phyloP scores from a whole-genome alignment of 2,329 filamentous ascomycete species.

The Aspergillus puulaauensis region DNA sequence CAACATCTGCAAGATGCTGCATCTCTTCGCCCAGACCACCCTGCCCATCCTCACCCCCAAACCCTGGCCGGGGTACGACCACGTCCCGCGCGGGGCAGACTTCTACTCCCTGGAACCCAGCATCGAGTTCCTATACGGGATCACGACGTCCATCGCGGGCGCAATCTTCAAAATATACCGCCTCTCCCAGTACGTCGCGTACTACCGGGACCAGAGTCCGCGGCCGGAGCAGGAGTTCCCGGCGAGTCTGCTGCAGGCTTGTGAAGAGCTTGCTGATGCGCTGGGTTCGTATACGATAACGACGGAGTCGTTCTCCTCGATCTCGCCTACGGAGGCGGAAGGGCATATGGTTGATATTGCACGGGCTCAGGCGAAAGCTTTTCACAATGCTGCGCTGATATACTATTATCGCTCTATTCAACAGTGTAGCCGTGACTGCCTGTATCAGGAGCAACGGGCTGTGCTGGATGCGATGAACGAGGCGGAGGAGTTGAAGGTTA shows the following conservation, averaged over 20 bases:
- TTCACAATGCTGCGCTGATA: background rate
- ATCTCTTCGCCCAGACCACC: background rate
- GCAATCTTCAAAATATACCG: background rate
- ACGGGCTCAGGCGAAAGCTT: background rate
- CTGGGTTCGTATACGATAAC: background rate
- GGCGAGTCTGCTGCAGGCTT: background rate
- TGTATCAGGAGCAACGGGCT: background rate
- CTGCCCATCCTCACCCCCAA: background rate
- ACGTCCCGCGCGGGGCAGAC: background rate
- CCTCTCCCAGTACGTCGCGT: background rate
- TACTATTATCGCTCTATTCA: background rate
- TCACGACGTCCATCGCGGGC: constrained; percentile 9
- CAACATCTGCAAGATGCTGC: background rate
- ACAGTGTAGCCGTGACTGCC: background rate
- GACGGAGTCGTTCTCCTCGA: background rate
- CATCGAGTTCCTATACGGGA: background rate
- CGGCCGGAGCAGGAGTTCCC: background rate
- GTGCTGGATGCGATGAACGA: background rate
- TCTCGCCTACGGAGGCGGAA: background rate
- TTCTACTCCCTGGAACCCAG: background rate
- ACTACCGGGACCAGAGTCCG: background rate
- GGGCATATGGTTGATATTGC: background rate
- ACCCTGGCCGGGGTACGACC: background rate
- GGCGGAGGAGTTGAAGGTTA: background rate
- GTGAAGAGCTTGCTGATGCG: background rate